A percentile compares a stretch with the other conserved stretches of the same genome.
Conservation (phyloP, 1,139 yeast species). For the Hansenula anomala region DNA sequence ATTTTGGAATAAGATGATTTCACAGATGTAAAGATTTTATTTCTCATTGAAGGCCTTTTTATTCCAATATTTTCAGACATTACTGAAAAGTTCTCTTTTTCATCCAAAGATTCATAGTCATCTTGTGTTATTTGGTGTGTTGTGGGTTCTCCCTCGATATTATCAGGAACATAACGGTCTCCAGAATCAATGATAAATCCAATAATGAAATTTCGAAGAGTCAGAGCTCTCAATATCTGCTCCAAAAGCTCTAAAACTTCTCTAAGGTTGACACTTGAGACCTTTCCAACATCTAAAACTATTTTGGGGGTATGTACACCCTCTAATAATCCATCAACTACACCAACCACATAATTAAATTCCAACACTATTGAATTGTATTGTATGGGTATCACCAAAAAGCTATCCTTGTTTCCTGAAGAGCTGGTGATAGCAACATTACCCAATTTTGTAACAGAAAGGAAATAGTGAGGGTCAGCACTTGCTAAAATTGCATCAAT, state of each 20-base stretch:
- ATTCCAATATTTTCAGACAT: background rate
- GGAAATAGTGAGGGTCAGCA: conserved; percentile 35
- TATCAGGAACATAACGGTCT: conserved; percentile 23
- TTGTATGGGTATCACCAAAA: conserved; percentile 8
- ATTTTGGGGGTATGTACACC: background rate
- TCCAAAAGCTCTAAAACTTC: no score
- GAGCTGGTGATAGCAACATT: conserved; percentile 41
- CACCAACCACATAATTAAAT: background rate
- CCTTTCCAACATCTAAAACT: background rate
- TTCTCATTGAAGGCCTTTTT: background rate
- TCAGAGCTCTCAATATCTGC: background rate
- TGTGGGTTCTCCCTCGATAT: background rate
- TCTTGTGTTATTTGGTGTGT: background rate
- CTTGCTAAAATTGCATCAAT: conserved; percentile 39
- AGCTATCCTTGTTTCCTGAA: conserved; percentile 40
- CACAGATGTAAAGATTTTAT: background rate
- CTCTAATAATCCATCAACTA: background rate
- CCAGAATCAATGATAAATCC: conserved; percentile 41
- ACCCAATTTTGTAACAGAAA: conserved; percentile 39
- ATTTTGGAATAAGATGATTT: background rate
- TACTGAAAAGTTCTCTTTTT: background rate
- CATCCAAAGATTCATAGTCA: background rate
- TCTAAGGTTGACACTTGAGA: background rate
- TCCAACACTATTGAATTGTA: background rate
- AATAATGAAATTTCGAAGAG: conserved; percentile 5